Evolutionary conservation across 2,329 filamentous ascomycete genomes (phyloP), one percentile per base, ranked within the genome.

Genomic region (Fusarium sp.): DNA sequence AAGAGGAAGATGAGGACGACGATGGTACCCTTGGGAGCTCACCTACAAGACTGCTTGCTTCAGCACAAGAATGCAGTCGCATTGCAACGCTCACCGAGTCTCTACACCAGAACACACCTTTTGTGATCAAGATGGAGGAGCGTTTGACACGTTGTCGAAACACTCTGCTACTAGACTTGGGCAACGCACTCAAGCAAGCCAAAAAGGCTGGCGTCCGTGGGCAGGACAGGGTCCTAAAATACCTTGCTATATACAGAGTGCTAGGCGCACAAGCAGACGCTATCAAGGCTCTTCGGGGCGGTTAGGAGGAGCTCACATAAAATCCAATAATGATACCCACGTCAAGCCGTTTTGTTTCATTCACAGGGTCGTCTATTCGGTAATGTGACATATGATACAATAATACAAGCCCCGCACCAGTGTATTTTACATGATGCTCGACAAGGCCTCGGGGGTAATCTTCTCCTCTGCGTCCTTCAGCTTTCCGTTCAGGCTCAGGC

Each of bases 401-500:
- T 80, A 71, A 75, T 81, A 79, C 76, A 81, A 67, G 65, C 60
- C 57, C 63, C 62, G 27, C 35, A 33, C 44, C 55, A 56, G 61
- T 35, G 51, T 40, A 63, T 60, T 64, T 84, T 87, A 89, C 86
- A 90, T 90, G 69, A 86, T 84, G 24, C 85, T 85, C 61, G 86
- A 84, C 76, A 92, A 78, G 70, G 89, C 83, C 53, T 84, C 86
- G 29, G 87, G 84, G 51, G 86, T 85, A 56, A 92, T 81, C 58
- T 83, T 85, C 69, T 90, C 90, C 68, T 90, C 87, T 6, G 88
- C 86, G 62, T 92, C 87, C 77, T 85, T 90, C 81, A 96, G 93
- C 63, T 92, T 90, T 66, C 95, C 96, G 80, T 90, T 97, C 81
- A 99, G 84, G 80, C 92, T 94, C 85, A 99, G 91, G 0, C 94